Percentiles rank a stretch among this genome's conserved stretches.
Conservation (phyloP, 768 basidiomycete species). For the Lyophyllum semitale region DNA sequence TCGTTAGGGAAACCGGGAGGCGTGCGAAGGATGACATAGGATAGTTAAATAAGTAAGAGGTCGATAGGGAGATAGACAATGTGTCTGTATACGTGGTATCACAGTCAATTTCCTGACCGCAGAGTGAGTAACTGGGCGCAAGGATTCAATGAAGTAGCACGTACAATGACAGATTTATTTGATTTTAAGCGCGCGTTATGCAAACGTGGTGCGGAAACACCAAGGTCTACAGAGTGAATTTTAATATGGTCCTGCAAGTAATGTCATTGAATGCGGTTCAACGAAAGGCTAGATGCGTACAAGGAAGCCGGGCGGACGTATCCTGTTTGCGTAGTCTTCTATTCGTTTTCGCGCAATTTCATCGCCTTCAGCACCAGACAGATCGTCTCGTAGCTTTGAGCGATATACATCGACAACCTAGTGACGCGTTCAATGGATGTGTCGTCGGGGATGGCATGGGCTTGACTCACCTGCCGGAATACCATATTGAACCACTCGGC, state of each 20-base stretch:
- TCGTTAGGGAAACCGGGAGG: slow-evolving; percentile 78
- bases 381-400: slow-evolving; percentile 71
- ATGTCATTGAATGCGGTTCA: background rate
- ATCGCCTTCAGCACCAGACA: slow-evolving; percentile 73
- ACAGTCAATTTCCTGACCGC: slow-evolving; percentile 71
- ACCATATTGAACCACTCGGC: slow-evolving; percentile 92
- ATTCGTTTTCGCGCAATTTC: slow-evolving; percentile 80
- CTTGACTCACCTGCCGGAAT: slow-evolving; percentile 65
- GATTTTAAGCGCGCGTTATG: slow-evolving; percentile 61
- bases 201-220: slow-evolving; percentile 76
- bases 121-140: slow-evolving; percentile 6
- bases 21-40: slow-evolving; percentile 82
- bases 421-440: background rate
- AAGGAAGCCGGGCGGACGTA: slow-evolving; percentile 69
- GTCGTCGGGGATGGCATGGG: background rate
- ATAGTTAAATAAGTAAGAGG: slow-evolving; percentile 83
- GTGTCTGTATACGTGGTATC: slow-evolving; percentile 85
- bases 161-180: slow-evolving; percentile 29
- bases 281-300: slow-evolving; percentile 43
- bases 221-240: slow-evolving; percentile 83
- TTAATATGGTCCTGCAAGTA: background rate
- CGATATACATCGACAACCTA: slow-evolving; percentile 76
- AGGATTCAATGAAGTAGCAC: slow-evolving; percentile 10
- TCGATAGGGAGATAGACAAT: slow-evolving; percentile 81
- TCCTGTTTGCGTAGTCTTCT: slow-evolving; percentile 79